A percentile compares a stretch with the other conserved stretches of the same genome.
Evolutionary conservation across 371 early-diverging fungal genomes (phyloP).

Genomic region (Globomyces sp.): DNA sequence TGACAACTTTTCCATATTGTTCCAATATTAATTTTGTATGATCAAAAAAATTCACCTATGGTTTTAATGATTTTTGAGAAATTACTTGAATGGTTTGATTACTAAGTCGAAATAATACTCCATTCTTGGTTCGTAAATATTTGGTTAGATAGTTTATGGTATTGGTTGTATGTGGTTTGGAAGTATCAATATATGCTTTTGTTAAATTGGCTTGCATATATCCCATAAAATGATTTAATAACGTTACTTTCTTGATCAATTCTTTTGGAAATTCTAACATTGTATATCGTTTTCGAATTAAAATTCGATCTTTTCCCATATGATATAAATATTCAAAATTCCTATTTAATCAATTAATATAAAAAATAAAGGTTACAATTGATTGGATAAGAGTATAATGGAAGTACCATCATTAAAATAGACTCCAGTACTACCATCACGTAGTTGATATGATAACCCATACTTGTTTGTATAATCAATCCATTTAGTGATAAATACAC

Average conservation of each 20-base stretch:
- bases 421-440: conserved; percentile 74
- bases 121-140: conserved; percentile 61
- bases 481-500: conserved; percentile 73
- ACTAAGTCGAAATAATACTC: conserved; percentile 69
- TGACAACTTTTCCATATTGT: conserved; percentile 49
- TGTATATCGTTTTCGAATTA: conserved; percentile 47
- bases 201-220: conserved; percentile 66
- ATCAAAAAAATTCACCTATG: conserved; percentile 71
- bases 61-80: not conserved
- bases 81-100: conserved; percentile 71
- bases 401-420: conserved; percentile 83
- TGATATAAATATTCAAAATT: conserved; percentile 56
- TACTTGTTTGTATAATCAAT: conserved; percentile 74
- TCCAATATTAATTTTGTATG: conserved; percentile 70
- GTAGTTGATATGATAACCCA: conserved; percentile 83
- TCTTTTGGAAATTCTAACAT: conserved; percentile 48
- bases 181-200: conserved; percentile 21
- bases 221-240: conserved; percentile 60
- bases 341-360: conserved; percentile 21
- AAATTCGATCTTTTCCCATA: conserved; percentile 26
- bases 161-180: conserved; percentile 16
- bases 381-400: conserved; percentile 56
- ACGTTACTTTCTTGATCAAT: conserved; percentile 65
- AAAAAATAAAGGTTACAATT: conserved; percentile 42
- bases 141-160: conserved; percentile 63